Conservation (phyloP, 257 asterid genomes). For the Plectranthus barbatus region DNA sequence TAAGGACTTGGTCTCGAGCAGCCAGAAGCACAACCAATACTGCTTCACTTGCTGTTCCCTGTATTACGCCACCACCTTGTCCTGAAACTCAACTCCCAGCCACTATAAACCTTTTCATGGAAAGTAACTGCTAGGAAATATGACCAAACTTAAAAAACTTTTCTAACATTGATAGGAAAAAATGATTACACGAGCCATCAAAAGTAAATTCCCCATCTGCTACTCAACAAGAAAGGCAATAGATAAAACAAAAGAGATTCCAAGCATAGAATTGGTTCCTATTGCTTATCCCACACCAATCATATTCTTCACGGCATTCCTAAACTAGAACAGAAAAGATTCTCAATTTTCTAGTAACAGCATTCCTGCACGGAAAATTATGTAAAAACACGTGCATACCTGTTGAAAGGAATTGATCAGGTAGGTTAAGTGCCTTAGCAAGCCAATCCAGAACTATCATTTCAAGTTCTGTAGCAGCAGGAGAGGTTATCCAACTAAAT, state of each 20-base stretch:
- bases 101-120: slow-evolving; percentile 5
- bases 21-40: slow-evolving; percentile 85
- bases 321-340: not conserved
- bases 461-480: slow-evolving; percentile 98
- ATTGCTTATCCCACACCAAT: not conserved
- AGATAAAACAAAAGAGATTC: no score
- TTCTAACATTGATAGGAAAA: not conserved
- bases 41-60: slow-evolving; percentile 94
- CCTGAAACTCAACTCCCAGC: slow-evolving; percentile 39
- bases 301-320: not conserved
- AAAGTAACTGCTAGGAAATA: not conserved
- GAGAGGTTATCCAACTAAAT: slow-evolving; percentile 93
- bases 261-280: not conserved
- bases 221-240: no score
- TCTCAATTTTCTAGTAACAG: not conserved
- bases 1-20: slow-evolving; percentile 70
- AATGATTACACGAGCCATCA: not conserved
- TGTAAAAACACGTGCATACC: slow-evolving; percentile 33
- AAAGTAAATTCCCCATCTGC: not conserved
- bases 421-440: slow-evolving; percentile 71
- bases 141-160: not conserved
- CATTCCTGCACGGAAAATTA: not conserved
- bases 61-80: slow-evolving; percentile 89
- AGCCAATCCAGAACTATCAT: slow-evolving; percentile 92
- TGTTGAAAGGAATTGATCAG: slow-evolving; percentile 64